A percentile compares a stretch with the other conserved stretches of the same genome.
Evolutionary conservation across 1,139 yeast species (phyloP).

Genomic region (Eremothecium cymbalariae): DNA sequence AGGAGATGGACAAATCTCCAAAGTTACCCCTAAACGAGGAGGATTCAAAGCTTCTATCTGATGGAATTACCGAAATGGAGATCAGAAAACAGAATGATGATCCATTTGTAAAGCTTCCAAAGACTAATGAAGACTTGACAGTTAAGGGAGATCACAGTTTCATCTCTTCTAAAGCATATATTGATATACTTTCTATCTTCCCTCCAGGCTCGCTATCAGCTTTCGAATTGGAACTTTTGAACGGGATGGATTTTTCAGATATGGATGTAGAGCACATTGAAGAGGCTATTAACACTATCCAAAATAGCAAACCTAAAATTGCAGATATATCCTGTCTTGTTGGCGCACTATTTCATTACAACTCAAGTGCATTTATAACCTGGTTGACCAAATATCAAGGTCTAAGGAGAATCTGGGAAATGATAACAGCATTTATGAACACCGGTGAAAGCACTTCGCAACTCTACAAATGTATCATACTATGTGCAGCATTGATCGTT

Average conservation of each 20-base stretch:
- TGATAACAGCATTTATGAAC: not conserved
- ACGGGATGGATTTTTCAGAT: not conserved
- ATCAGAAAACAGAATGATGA: slow-evolving; percentile 1
- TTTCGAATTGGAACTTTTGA: slow-evolving; percentile 3
- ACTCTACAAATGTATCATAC: slow-evolving; percentile 21
- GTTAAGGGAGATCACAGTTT: not conserved
- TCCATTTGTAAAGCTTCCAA: not conserved
- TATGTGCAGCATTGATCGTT: slow-evolving; percentile 20
- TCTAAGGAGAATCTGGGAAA: slow-evolving; percentile 1
- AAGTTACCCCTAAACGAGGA: slow-evolving; percentile 13
- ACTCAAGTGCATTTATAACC: not conserved
- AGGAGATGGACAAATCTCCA: slow-evolving; percentile 14
- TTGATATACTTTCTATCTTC: slow-evolving; percentile 1
- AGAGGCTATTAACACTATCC: slow-evolving; percentile 3
- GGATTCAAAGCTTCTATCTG: slow-evolving; percentile 13
- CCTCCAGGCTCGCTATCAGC: not conserved
- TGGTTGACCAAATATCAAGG: not conserved
- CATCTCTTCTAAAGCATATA: slow-evolving; percentile 2
- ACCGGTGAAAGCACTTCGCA: not conserved
- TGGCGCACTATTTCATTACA: not conserved
- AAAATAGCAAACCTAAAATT: not conserved
- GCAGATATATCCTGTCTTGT: slow-evolving; percentile 3
- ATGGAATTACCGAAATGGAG: slow-evolving; percentile 13
- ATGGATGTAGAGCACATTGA: slow-evolving; percentile 1
- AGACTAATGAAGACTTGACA: not conserved